phyloP scores from a whole-genome alignment of 2,329 filamentous ascomycete genomes.

The Macrophomina phaseolina region DNA sequence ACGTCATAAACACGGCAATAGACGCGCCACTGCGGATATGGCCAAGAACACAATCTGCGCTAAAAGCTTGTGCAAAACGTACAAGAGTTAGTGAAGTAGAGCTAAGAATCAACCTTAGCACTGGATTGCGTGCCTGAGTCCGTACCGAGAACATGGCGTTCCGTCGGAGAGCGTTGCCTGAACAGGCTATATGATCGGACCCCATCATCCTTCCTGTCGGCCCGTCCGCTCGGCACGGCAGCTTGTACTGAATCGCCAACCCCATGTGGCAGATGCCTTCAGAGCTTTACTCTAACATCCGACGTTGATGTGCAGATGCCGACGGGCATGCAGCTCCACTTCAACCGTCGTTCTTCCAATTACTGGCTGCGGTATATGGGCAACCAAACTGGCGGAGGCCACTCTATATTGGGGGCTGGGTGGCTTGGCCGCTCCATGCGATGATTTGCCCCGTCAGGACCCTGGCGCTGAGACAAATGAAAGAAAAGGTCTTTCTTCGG shows the following conservation, averaged over 20 bases:
- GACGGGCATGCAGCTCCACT: not conserved
- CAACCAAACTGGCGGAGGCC: not conserved
- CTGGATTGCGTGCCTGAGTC: not conserved
- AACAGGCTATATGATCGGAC: not conserved
- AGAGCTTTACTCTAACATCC: not conserved
- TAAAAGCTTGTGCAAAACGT: constrained; percentile 1
- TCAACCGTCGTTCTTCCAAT: not conserved
- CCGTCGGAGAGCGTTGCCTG: constrained; percentile 1
- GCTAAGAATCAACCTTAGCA: constrained; percentile 7
- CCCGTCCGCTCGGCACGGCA: not conserved
- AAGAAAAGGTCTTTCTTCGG: not conserved
- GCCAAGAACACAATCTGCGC: not conserved
- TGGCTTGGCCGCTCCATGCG: not conserved
- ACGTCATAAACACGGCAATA: too few relatives aligned
- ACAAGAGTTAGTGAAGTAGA: not conserved
- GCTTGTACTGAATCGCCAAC: not conserved
- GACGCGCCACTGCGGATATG: not conserved
- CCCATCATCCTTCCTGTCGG: not conserved
- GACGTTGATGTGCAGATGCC: not conserved
- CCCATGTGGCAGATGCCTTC: not conserved
- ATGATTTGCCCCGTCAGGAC: not conserved
- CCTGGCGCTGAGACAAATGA: not conserved
- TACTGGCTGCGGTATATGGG: not conserved
- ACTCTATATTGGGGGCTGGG: not conserved
- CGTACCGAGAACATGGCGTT: not conserved